Conservation (phyloP, 2,329 filamentous ascomycete species). For the Aureobasidium vineae region DNA sequence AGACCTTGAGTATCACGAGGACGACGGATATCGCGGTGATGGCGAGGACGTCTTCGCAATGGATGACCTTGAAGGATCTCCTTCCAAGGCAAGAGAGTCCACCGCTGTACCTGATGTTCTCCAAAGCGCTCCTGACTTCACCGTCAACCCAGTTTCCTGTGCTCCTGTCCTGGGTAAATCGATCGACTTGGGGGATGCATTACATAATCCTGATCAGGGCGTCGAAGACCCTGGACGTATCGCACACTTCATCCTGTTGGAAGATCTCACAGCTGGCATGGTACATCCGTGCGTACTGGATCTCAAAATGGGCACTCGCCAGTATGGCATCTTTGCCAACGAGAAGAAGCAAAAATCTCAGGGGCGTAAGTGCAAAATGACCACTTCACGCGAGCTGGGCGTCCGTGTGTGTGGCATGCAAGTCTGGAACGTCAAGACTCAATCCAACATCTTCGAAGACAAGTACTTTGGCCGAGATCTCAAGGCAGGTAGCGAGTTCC, state of each 20-base stretch:
- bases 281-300: constrained; percentile 95
- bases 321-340: constrained; percentile 89
- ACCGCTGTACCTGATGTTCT: background rate
- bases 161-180: constrained; percentile 32
- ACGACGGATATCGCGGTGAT: constrained; percentile 81
- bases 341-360: constrained; percentile 94
- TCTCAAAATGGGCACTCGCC: constrained; percentile 96
- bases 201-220: constrained; percentile 47
- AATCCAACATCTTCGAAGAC: constrained; percentile 92
- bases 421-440: constrained; percentile 82
- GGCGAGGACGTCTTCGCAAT: constrained; percentile 69
- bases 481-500: constrained; percentile 84
- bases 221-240: constrained; percentile 58
- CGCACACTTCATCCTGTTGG: constrained; percentile 88
- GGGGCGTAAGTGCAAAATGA: constrained; percentile 85
- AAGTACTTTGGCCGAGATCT: constrained; percentile 94
- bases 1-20: constrained; percentile 86
- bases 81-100: constrained; percentile 22
- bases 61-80: constrained; percentile 51
- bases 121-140: background rate
- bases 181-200: constrained; percentile 35
- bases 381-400: constrained; percentile 86
- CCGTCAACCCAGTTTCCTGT: background rate
- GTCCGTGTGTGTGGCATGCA: constrained; percentile 95
- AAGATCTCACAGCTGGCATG: constrained; percentile 96